These are phyloP conservation scores for Rhynchosporium agropyri DNA, from an alignment of 2,329 filamentous ascomycete species.

Conservation along the genomic window DNA sequence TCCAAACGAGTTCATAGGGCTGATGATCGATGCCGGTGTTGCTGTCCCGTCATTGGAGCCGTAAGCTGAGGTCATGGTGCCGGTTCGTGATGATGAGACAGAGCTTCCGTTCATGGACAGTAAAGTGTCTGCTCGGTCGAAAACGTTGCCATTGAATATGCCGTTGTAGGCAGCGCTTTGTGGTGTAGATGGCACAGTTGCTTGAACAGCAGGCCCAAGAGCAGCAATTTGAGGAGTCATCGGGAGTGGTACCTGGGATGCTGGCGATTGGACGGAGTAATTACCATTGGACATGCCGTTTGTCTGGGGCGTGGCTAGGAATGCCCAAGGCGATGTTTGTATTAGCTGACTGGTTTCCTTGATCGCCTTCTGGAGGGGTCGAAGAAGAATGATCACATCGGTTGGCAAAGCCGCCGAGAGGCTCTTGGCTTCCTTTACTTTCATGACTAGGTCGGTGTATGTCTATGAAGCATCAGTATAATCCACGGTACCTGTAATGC, in stretches of 20 bases:
- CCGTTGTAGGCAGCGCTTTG: constrained; percentile 38
- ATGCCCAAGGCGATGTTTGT: constrained; percentile 64
- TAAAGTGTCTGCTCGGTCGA: constrained; percentile 41
- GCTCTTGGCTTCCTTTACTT: constrained; percentile 58
- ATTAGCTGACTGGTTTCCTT: constrained; percentile 80
- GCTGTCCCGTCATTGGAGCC: constrained; percentile 36
- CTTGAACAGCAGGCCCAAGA: constrained; percentile 85
- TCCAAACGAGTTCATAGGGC: constrained; percentile 36
- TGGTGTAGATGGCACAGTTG: constrained; percentile 77
- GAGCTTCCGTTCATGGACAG: constrained; percentile 35
- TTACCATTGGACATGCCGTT: constrained; percentile 33
- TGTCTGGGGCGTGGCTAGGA: constrained; percentile 45
- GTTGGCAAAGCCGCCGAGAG: constrained; percentile 53
- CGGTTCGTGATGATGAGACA: constrained; percentile 36
- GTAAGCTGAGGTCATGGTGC: constrained; percentile 41
- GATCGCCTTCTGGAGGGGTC: constrained; percentile 79
- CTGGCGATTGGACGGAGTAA: constrained; percentile 42
- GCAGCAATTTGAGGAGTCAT: constrained; percentile 90
- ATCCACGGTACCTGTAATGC: constrained; percentile 5
- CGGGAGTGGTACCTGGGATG: constrained; percentile 63
- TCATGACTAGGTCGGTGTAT: constrained; percentile 67
- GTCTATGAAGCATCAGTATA: constrained; percentile 48
- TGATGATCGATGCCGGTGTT: constrained; percentile 37
- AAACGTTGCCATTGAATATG: constrained; percentile 41
- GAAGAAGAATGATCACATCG: constrained; percentile 73